Base-by-base conservation (phyloP, 495 filamentous ascomycete species). In the Penicillium pancosmium region DNA sequence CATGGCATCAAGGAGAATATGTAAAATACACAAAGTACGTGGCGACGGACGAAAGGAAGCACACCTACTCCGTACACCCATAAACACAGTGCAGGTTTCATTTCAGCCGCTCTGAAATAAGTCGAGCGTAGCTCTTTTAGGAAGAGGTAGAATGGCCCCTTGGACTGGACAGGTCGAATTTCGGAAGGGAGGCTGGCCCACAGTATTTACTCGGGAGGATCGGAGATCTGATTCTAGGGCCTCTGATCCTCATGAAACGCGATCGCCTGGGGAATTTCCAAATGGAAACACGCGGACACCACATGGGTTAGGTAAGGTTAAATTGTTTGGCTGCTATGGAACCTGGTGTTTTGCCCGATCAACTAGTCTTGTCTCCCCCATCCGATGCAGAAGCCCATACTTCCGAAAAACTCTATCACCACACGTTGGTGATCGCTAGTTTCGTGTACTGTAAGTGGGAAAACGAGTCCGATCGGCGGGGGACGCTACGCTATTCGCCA, bases 321-420 rank as follows among this genome's bases (percentile, higher is more conserved):
- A 40, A n/a, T 5, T 6, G 15, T 40, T 12, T 40, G 36, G 36
- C 11, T 15, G 36, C 36, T 40, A 40, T 12, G 9, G 11, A n/a
- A 3, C 36, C n/a, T 40, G n/a, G 41, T 18, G 15, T 18, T 19
- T 16, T 44, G n/a, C 5, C 16, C 41, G 4, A 27, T 48, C 10
- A 23, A 12, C 18, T 12, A 48, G 11, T n/a, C 21, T 15, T 5
- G 10, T 7, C 21, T 23, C 43, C 10, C 46, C 35, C 48, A 56
- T 56, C 54, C 56, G 56, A 58, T 52, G 56, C 27, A 53, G 25
- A 1, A n/a, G n/a, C 15, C 10, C n/a, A n/a, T n/a, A n/a, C 18
- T 52, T 58, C 50, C 56, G 56, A 58, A 47, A 58, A 58, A 58
- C 56, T 53, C 19, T n/a, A 52, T 53, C 49, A 27, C 56, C 56